These are phyloP conservation scores for Aegilops tauschii DNA, from an alignment of 176 grass and related monocot species.

Conservation along the genomic window DNA sequence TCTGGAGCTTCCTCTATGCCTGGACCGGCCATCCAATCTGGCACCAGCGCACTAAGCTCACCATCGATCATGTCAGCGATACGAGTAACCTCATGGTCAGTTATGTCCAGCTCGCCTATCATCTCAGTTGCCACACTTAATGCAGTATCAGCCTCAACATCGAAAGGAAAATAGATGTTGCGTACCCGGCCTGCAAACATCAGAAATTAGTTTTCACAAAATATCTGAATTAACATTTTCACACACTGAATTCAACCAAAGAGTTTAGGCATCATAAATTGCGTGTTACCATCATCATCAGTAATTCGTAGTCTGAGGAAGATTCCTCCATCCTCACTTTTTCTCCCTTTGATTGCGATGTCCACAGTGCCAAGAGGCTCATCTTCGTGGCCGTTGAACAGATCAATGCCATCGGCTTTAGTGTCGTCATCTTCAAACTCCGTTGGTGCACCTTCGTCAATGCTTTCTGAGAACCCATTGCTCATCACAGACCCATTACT, in stretches of 20 bases:
- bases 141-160: conserved; percentile 74
- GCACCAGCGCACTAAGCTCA: conserved; percentile 76
- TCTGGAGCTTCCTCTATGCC: conserved; percentile 65
- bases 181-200: conserved; percentile 58
- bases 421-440: conserved; percentile 51
- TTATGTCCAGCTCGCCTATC: conserved; percentile 89
- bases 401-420: conserved; percentile 58
- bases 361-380: conserved; percentile 64
- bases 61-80: conserved; percentile 96
- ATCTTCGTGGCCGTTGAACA: conserved; percentile 76
- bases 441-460: conserved; percentile 37
- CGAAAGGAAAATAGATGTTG: conserved; percentile 92
- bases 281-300: conserved; percentile 71
- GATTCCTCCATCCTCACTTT: conserved; percentile 69
- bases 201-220: conserved; percentile 20
- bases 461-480: conserved; percentile 42
- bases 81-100: conserved; percentile 83
- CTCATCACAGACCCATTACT: conserved; percentile 52
- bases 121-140: conserved; percentile 86
- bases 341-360: conserved; percentile 84
- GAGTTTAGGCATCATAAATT: conserved; percentile 6
- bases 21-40: conserved; percentile 77
- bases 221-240: neutral
- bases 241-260: conserved; percentile 13
- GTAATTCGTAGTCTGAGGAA: conserved; percentile 72